Percentiles rank a stretch among this genome's conserved stretches.
Conservation (phyloP, 2,329 filamentous ascomycete species). For the Emergomyces orientalis region DNA sequence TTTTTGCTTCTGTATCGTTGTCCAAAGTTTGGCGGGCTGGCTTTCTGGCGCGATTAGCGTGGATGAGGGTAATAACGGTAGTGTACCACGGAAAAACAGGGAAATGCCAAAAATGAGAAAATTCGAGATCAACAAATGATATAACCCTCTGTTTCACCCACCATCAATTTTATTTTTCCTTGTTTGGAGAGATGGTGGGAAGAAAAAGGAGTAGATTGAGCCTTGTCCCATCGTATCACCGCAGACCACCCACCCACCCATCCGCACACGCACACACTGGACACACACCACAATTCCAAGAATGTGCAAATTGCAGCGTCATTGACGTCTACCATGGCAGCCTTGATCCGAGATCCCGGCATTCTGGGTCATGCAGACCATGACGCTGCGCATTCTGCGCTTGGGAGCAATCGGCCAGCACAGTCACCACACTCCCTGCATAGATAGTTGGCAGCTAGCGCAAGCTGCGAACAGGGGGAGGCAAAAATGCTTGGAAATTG, state of each 20-base stretch:
- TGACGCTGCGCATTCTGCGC: neutral
- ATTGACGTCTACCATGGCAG: neutral
- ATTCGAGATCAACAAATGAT: neutral
- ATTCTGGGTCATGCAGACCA: constrained; percentile 1
- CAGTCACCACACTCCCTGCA: neutral
- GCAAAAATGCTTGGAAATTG: neutral
- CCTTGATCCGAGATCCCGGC: constrained; percentile 1
- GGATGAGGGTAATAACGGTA: too few species aligned
- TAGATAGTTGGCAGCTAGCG: neutral
- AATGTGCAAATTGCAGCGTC: neutral
- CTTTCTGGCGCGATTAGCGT: too few species aligned
- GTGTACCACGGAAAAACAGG: too few species aligned
- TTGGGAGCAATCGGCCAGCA: neutral
- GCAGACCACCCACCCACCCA: neutral
- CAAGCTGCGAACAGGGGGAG: neutral
- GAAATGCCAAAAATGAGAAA: neutral
- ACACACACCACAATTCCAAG: neutral
- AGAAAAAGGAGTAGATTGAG: neutral
- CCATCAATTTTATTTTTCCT: neutral
- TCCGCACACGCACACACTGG: neutral
- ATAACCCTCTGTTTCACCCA: neutral
- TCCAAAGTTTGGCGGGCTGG: neutral
- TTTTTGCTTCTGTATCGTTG: neutral
- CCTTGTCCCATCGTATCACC: neutral
- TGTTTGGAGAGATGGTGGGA: neutral